Conservation (phyloP, 768 basidiomycete genomes). For the Lentinus tigrinus region DNA sequence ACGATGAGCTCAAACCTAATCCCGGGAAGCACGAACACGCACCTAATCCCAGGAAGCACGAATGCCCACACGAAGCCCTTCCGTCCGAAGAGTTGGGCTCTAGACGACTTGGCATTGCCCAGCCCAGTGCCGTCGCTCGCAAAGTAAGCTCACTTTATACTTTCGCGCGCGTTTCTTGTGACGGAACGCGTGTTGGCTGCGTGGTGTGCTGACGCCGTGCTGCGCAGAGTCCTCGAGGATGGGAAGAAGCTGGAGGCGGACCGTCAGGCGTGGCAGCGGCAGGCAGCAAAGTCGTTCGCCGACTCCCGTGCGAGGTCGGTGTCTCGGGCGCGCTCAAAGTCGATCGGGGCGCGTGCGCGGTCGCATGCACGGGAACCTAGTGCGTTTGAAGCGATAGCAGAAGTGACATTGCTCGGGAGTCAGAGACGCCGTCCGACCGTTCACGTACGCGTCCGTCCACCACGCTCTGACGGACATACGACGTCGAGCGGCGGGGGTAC, state of each 20-base stretch:
- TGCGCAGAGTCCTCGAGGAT: conserved; percentile 63
- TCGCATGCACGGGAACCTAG: conserved; percentile 19
- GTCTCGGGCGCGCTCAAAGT: conserved; percentile 63
- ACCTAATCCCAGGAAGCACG: conserved; percentile 3
- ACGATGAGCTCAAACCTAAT: conserved; percentile 7
- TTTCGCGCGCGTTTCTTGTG: neutral
- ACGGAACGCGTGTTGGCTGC: neutral
- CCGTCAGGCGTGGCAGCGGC: conserved; percentile 63
- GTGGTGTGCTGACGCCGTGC: neutral
- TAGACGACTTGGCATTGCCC: conserved; percentile 56
- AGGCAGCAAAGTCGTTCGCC: conserved; percentile 62
- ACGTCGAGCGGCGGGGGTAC: conserved; percentile 17
- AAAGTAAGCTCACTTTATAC: conserved; percentile 32
- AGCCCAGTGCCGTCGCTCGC: conserved; percentile 59
- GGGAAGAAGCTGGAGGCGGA: conserved; percentile 59
- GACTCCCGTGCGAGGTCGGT: conserved; percentile 62
- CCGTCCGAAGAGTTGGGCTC: conserved; percentile 59
- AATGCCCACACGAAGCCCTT: conserved; percentile 25
- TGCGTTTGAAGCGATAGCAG: conserved; percentile 59
- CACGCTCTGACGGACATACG: conserved; percentile 12
- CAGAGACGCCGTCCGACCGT: conserved; percentile 54
- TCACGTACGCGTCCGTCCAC: conserved; percentile 21
- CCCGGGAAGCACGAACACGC: conserved; percentile 2
- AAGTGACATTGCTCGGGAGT: conserved; percentile 63
- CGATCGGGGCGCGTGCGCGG: conserved; percentile 31